Conservation (phyloP, 208 protist species). For the Acanthamoeba sp. region DNA sequence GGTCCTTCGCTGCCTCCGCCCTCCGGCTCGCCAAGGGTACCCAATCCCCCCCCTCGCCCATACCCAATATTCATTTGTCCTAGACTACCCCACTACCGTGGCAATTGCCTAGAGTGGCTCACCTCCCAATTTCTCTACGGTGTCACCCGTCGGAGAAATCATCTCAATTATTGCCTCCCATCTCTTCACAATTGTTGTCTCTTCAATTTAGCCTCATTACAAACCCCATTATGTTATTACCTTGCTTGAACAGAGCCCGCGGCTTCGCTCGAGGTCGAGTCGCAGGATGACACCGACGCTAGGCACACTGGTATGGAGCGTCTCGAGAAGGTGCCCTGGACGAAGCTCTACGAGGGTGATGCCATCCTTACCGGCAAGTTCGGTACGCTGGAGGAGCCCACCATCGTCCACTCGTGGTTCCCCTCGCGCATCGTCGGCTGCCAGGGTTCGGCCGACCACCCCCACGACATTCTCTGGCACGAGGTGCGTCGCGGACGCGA, state of each 20-base stretch:
- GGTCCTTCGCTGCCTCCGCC: slow-evolving; percentile 15
- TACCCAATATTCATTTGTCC: neutral
- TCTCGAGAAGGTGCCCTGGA: slow-evolving; percentile 17
- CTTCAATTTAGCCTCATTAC: no score
- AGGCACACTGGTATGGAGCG: slow-evolving; percentile 44
- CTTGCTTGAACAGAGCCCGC: neutral
- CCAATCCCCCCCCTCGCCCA: neutral
- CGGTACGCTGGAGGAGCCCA: slow-evolving; percentile 49
- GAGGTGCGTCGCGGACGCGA: neutral
- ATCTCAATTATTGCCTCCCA: no score
- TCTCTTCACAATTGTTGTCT: no score
- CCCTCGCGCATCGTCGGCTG: slow-evolving; percentile 40
- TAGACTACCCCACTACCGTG: no score
- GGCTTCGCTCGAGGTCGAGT: neutral
- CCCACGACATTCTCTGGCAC: slow-evolving; percentile 58
- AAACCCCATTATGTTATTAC: no score
- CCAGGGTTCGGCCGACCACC: slow-evolving; percentile 28
- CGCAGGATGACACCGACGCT: neutral
- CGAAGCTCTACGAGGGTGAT: slow-evolving; percentile 39
- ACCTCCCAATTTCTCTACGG: no score
- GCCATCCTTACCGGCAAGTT: slow-evolving; percentile 35
- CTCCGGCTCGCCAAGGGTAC: slow-evolving; percentile 36
- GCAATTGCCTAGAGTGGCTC: no score
- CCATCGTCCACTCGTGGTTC: slow-evolving; percentile 49
- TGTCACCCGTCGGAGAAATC: neutral